These are phyloP conservation scores for Gigaspora rosea DNA, from an alignment of 192 early-diverging fungal species.

Conservation along the genomic window DNA sequence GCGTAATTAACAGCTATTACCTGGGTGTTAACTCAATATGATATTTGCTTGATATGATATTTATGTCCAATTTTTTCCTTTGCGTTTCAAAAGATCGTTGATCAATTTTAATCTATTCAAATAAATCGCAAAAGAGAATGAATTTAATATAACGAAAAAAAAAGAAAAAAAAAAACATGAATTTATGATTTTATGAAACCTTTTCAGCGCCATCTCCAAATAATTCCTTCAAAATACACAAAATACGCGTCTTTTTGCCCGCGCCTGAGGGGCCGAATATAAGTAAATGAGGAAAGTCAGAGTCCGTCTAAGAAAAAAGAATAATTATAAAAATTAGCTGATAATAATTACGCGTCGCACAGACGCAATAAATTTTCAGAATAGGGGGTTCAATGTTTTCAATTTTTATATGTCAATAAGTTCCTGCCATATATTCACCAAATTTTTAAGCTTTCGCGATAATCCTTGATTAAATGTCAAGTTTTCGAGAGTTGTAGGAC, in stretches of 20 bases:
- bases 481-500: conserved; percentile 79
- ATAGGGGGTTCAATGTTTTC: neutral
- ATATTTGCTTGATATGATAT: conserved; percentile 89
- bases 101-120: conserved; percentile 85
- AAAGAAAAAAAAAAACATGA: neutral
- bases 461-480: conserved; percentile 83
- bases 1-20: conserved; percentile 39
- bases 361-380: neutral
- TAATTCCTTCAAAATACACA: conserved; percentile 81
- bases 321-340: neutral
- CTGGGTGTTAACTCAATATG: conserved; percentile 97
- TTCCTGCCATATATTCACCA: conserved; percentile 50
- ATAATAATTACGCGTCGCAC: neutral
- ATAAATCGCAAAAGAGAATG: neutral
- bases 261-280: conserved; percentile 96
- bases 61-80: conserved; percentile 85
- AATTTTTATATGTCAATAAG: neutral
- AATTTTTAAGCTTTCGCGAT: conserved; percentile 68
- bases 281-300: conserved; percentile 89
- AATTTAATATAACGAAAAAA: neutral
- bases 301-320: conserved; percentile 47
- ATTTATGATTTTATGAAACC: conserved; percentile 42
- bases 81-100: conserved; percentile 82
- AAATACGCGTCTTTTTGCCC: conserved; percentile 95
- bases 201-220: conserved; percentile 92